A percentile compares a stretch with the other conserved stretches of the same genome.
phyloP scores from a whole-genome alignment of 805 yeast genomes.

The Sporopachydermia lactativora region DNA sequence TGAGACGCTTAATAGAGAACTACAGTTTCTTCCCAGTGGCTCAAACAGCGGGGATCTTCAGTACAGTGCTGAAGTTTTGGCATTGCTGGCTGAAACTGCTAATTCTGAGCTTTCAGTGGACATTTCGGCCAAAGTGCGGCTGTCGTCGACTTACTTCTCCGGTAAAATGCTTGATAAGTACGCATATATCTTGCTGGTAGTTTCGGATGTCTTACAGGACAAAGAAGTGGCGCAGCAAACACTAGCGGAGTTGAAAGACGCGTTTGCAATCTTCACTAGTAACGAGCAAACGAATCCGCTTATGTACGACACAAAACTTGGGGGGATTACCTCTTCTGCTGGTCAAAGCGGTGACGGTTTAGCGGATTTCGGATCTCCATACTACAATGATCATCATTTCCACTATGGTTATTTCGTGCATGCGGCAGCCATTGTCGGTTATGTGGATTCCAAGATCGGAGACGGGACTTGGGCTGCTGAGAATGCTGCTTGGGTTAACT shows the following conservation, averaged over 20 bases:
- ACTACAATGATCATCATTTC: conserved; percentile 44
- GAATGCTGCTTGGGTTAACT: conserved; percentile 36
- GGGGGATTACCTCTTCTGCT: conserved; percentile 42
- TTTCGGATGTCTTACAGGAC: conserved; percentile 33
- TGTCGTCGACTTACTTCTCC: conserved; percentile 31
- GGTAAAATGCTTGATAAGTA: conserved; percentile 45
- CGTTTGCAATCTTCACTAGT: conserved; percentile 26
- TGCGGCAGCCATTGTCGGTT: conserved; percentile 81
- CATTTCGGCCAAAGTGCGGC: conserved; percentile 26
- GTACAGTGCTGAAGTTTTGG: conserved; percentile 31
- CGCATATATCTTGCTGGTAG: conserved; percentile 39
- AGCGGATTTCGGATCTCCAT: conserved; percentile 35
- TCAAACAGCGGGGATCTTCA: conserved; percentile 17
- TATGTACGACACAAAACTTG: conserved; percentile 38
- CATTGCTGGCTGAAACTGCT: conserved; percentile 29
- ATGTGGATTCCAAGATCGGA: conserved; percentile 48
- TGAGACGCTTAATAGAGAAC: conserved; percentile 25
- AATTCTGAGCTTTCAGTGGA: conserved; percentile 33
- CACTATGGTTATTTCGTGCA: conserved; percentile 42
- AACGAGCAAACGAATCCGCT: conserved; percentile 36
- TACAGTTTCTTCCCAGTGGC: conserved; percentile 30
- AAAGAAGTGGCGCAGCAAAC: conserved; percentile 23
- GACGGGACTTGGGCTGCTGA: conserved; percentile 38
- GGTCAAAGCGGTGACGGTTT: conserved; percentile 29
- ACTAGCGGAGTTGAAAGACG: conserved; percentile 25